Conservation (phyloP, 768 basidiomycete genomes). For the Paxillus involutus region DNA sequence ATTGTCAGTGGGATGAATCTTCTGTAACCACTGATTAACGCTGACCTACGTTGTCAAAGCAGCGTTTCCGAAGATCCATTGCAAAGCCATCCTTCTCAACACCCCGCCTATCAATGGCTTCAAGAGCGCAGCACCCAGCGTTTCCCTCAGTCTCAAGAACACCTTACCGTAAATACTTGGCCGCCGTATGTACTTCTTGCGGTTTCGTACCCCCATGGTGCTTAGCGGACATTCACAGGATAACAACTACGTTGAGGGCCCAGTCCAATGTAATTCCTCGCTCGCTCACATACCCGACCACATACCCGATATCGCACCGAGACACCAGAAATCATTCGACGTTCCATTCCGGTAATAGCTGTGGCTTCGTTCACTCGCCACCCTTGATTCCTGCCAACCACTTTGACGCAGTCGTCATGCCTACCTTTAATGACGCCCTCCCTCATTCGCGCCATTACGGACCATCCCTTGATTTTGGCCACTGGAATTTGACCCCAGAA, state of each 20-base stretch:
- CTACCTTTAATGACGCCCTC: background rate
- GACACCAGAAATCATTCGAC: background rate
- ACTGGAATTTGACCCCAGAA: background rate
- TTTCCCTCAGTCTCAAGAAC: background rate
- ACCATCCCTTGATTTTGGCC: background rate
- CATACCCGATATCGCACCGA: background rate
- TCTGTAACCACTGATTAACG: background rate
- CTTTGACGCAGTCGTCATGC: background rate
- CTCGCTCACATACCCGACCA: background rate
- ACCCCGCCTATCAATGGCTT: background rate
- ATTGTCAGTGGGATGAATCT: slow-evolving; percentile 11
- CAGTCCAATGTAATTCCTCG: background rate
- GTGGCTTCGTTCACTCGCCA: background rate
- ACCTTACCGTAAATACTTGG: background rate
- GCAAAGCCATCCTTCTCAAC: background rate
- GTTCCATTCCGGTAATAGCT: background rate
- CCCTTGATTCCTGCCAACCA: background rate
- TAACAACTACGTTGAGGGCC: background rate
- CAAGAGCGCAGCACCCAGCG: background rate
- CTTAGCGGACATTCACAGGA: background rate
- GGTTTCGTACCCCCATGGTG: background rate
- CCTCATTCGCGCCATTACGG: background rate
- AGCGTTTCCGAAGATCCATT: background rate
- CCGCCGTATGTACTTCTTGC: background rate
- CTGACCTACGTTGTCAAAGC: slow-evolving; percentile 9